These are phyloP conservation scores for Diutina pseudorugosa DNA, from an alignment of 1,139 yeast genomes.

Conservation along the genomic window DNA sequence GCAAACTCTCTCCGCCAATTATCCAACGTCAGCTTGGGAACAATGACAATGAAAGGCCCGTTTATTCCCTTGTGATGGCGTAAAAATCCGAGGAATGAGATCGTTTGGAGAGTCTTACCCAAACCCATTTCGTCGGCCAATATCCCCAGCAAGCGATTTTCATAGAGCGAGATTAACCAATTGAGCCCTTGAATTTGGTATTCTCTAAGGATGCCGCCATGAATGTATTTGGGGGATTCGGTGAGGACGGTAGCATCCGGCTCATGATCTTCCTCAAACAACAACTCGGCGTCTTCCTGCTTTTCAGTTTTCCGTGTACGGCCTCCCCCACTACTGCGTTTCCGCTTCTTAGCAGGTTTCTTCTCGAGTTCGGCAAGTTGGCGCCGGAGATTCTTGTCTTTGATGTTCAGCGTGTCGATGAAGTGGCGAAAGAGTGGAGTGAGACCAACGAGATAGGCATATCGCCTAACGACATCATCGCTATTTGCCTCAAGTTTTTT, in stretches of 20 bases:
- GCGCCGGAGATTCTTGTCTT: slow-evolving; percentile 53
- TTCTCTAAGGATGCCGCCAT: slow-evolving; percentile 51
- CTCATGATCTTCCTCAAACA: slow-evolving; percentile 37
- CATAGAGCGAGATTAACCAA: slow-evolving; percentile 78
- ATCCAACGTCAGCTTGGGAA: slow-evolving; percentile 70
- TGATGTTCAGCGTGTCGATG: slow-evolving; percentile 68
- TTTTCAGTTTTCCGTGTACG: slow-evolving; percentile 43
- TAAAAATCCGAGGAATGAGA: slow-evolving; percentile 66
- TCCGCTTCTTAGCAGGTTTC: not conserved
- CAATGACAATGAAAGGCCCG: slow-evolving; percentile 67
- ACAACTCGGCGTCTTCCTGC: slow-evolving; percentile 59
- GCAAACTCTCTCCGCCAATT: slow-evolving; percentile 73
- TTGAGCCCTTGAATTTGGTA: slow-evolving; percentile 89
- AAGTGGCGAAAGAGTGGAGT: slow-evolving; percentile 84
- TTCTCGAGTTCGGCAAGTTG: slow-evolving; percentile 6
- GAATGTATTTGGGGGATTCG: slow-evolving; percentile 52
- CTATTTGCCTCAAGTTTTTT: slow-evolving; percentile 32
- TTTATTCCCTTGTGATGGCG: slow-evolving; percentile 45
- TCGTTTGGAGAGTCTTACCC: slow-evolving; percentile 91
- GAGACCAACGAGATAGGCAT: slow-evolving; percentile 69
- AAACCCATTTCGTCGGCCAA: slow-evolving; percentile 98
- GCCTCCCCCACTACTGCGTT: not conserved
- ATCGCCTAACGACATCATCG: slow-evolving; percentile 66
- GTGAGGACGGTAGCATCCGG: slow-evolving; percentile 41
- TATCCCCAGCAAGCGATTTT: slow-evolving; percentile 79